Percentiles rank a stretch among this genome's conserved stretches.
These are phyloP conservation scores for Blastobotrys elegans DNA, from an alignment of 1,139 yeast genomes.

Conservation along the genomic window DNA sequence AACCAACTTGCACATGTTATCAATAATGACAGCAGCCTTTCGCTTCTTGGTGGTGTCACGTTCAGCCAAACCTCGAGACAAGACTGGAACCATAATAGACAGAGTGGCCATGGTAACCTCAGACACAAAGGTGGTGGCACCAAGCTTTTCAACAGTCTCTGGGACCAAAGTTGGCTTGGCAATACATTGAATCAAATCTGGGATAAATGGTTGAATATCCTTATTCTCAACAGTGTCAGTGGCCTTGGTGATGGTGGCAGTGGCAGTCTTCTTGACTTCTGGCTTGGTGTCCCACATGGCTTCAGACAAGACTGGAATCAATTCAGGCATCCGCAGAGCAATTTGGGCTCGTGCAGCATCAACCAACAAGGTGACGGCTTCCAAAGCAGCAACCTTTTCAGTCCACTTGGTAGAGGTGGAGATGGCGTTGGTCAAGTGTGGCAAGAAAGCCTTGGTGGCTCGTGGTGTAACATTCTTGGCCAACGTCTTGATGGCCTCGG, in stretches of 20 bases:
- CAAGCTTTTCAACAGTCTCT: constrained; percentile 96
- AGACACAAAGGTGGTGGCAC: constrained; percentile 99
- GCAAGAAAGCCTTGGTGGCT: constrained; percentile 85
- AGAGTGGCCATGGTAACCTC: constrained; percentile 99
- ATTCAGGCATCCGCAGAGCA: constrained; percentile 98
- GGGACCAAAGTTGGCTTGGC: constrained; percentile 96
- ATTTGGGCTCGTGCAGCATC: constrained; percentile 93
- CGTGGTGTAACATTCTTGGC: constrained; percentile 84
- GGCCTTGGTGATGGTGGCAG: constrained; percentile 90
- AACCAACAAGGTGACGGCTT: constrained; percentile 79
- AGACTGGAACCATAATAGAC: constrained; percentile 98
- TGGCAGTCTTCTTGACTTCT: constrained; percentile 96
- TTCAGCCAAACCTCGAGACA: constrained; percentile 99
- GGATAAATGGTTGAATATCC: constrained; percentile 99
- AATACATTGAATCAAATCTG: constrained; percentile 93
- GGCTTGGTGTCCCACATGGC: constrained; percentile 99
- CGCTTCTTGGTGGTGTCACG: constrained; percentile 99
- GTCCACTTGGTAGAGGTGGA: constrained; percentile 89
- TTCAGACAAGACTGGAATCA: constrained; percentile 96
- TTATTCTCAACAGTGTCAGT: constrained; percentile 98
- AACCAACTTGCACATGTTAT: constrained; percentile 99
- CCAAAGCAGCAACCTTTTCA: constrained; percentile 89
- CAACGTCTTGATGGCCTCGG: constrained; percentile 69
- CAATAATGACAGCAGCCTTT: constrained; percentile 98
- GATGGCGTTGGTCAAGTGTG: constrained; percentile 68